phyloP scores from a whole-genome alignment of 2,329 filamentous ascomycete species.

The Pseudocercospora fuligena region DNA sequence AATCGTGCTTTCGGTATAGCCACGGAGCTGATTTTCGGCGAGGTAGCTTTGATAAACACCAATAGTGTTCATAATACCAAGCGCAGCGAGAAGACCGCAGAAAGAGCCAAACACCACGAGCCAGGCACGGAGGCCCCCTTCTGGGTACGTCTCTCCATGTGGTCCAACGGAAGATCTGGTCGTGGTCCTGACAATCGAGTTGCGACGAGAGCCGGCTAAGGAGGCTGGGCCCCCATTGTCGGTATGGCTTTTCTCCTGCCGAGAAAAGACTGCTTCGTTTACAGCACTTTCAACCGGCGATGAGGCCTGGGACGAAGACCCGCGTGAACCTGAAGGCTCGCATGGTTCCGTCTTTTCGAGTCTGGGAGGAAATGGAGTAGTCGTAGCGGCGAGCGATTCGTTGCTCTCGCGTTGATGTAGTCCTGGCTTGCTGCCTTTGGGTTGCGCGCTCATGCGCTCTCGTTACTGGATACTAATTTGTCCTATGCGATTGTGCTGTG shows the following conservation, averaged over 20 bases:
- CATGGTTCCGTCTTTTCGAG: constrained; percentile 25
- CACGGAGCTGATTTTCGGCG: constrained; percentile 29
- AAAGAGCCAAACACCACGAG: constrained; percentile 81
- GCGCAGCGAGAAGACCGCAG: constrained; percentile 51
- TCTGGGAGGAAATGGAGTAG: constrained; percentile 15
- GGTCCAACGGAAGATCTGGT: constrained; percentile 24
- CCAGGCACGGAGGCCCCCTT: constrained; percentile 80
- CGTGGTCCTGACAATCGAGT: constrained; percentile 16
- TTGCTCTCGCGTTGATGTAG: constrained; percentile 30
- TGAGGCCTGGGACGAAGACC: constrained; percentile 26
- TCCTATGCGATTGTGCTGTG: not conserved
- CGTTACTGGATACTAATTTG: not conserved
- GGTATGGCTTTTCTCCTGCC: constrained; percentile 11
- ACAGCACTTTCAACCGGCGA: constrained; percentile 16
- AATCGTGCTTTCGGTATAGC: constrained; percentile 30
- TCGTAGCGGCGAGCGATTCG: constrained; percentile 30
- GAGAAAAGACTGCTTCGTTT: not conserved
- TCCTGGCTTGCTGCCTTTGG: constrained; percentile 54
- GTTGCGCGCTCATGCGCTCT: constrained; percentile 35
- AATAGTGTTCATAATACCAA: constrained; percentile 48
- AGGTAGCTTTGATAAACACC: constrained; percentile 45
- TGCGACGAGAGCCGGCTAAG: constrained; percentile 14
- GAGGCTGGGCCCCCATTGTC: not conserved
- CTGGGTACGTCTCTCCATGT: constrained; percentile 55
- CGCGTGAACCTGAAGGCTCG: constrained; percentile 27